phyloP scores from a whole-genome alignment of 2,329 filamentous ascomycete genomes.

The Paramyrothecium sp. region DNA sequence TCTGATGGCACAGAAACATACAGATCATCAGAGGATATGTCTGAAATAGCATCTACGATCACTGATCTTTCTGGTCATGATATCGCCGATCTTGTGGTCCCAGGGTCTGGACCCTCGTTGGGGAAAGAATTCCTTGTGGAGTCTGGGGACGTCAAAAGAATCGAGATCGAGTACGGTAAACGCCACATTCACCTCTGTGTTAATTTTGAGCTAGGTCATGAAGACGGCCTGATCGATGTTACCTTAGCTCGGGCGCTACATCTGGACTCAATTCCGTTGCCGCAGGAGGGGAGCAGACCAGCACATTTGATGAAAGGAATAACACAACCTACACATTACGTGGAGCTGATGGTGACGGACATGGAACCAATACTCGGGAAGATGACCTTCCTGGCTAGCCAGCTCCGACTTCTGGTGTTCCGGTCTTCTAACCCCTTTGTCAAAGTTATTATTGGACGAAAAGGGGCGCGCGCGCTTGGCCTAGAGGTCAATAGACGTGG shows the following conservation, averaged over 20 bases:
- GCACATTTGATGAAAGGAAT: not conserved
- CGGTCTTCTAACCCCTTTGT: not conserved
- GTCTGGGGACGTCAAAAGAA: not conserved
- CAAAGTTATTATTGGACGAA: not conserved
- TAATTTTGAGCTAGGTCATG: not conserved
- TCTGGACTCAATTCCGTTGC: not conserved
- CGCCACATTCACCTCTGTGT: not conserved
- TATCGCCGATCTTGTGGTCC: not conserved
- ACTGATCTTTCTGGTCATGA: not conserved
- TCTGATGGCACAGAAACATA: not conserved
- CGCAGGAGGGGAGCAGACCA: not conserved
- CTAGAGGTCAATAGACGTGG: not conserved
- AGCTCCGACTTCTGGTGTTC: not conserved
- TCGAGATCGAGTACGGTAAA: not conserved
- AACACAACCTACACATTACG: not conserved
- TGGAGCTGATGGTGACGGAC: not conserved
- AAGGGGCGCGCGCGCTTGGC: not conserved
- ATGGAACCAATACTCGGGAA: not conserved
- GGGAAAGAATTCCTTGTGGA: not conserved
- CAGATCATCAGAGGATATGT: not conserved
- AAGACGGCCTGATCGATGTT: not conserved
- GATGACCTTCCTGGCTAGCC: not conserved
- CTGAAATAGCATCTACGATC: not conserved
- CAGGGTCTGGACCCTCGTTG: not conserved
- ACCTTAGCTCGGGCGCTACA: not conserved